These are phyloP conservation scores for Bruguiera hainesii DNA, from an alignment of 441 rosid genomes.

Conservation along the genomic window DNA sequence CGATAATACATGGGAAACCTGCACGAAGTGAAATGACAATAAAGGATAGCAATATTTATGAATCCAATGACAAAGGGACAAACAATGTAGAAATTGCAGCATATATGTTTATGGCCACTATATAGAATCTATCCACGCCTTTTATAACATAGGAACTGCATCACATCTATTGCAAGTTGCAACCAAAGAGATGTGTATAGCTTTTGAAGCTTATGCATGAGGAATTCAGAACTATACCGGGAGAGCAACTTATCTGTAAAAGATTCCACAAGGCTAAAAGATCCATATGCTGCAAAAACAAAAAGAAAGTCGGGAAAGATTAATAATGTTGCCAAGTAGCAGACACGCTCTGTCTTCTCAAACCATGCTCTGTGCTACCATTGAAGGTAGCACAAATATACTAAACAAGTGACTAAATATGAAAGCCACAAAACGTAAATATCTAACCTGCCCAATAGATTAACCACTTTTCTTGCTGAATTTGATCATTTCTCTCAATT, in stretches of 20 bases:
- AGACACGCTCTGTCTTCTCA: background rate
- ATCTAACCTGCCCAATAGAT: constrained; percentile 64
- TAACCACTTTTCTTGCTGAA: constrained; percentile 54
- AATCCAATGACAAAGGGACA: background rate
- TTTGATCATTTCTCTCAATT: constrained; percentile 44
- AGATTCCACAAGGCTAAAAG: constrained; percentile 50
- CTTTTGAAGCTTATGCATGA: constrained; percentile 15
- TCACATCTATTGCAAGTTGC: background rate
- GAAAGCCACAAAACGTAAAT: background rate
- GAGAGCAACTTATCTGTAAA: constrained; percentile 49
- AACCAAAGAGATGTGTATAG: background rate
- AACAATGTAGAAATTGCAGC: background rate
- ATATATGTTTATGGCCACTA: no score
- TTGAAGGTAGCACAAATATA: background rate
- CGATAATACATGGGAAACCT: constrained; percentile 71
- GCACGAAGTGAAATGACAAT: constrained; percentile 13
- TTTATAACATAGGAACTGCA: background rate
- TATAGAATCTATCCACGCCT: background rate
- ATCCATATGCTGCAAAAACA: constrained; percentile 58
- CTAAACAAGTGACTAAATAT: background rate
- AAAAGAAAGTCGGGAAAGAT: background rate
- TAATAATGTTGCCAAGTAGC: background rate
- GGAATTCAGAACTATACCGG: constrained; percentile 30
- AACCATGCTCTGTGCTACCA: background rate
- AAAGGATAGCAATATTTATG: background rate